phyloP scores from a whole-genome alignment of 371 early-diverging fungal species.

The Mortierella sp. region DNA sequence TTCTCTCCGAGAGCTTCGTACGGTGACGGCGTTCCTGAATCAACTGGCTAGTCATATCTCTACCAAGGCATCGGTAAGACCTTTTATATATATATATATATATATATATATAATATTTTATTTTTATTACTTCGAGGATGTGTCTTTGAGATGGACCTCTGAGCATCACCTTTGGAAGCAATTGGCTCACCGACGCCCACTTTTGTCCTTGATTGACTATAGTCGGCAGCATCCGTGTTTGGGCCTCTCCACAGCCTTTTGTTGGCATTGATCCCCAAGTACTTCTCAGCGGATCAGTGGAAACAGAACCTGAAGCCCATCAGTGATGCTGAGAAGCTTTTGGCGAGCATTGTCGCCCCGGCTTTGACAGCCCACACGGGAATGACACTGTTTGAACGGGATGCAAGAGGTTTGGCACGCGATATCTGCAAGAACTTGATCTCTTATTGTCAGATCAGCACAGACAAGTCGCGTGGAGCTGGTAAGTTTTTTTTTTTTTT shows the following conservation, averaged over 20 bases:
- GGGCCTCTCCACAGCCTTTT: conserved; percentile 61
- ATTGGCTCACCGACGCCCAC: neutral
- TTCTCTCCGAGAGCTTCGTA: conserved; percentile 49
- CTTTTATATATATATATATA: neutral
- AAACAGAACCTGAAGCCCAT: conserved; percentile 41
- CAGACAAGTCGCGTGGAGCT: conserved; percentile 27
- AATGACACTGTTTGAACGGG: conserved; percentile 43
- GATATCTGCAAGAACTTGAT: conserved; percentile 56
- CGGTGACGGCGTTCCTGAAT: conserved; percentile 44
- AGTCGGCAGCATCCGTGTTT: conserved; percentile 42
- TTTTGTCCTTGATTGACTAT: conserved; percentile 1
- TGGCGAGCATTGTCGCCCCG: conserved; percentile 27
- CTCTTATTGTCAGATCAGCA: conserved; percentile 56
- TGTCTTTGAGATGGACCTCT: conserved; percentile 8
- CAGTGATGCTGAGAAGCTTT: conserved; percentile 37
- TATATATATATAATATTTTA: neutral
- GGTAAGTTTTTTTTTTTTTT: conserved; percentile 15
- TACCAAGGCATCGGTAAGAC: conserved; percentile 25
- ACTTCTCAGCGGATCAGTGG: conserved; percentile 55
- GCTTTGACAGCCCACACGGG: conserved; percentile 39
- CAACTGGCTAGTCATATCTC: conserved; percentile 47
- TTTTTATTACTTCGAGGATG: neutral
- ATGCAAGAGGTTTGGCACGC: conserved; percentile 41
- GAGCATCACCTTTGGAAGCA: conserved; percentile 32
- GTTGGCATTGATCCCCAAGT: conserved; percentile 57